Evolutionary conservation across 768 basidiomycete genomes (phyloP), one percentile per base, ranked within the genome.

Genomic region (Erythrobasidium yunnanense): DNA sequence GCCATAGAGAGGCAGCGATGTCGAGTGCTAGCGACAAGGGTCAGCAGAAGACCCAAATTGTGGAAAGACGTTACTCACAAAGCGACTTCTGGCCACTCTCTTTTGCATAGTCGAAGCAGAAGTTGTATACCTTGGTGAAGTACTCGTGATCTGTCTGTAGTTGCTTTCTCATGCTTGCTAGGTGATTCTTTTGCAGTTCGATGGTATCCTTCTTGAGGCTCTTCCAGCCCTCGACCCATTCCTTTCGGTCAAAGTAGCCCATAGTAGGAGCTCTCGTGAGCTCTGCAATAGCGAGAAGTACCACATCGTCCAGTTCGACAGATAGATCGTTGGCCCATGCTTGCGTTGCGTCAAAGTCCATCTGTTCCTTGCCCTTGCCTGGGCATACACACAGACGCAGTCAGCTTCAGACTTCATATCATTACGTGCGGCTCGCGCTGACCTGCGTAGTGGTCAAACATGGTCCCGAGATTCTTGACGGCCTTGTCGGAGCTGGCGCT

Each of bases 221-320:
- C 75, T 84, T 86, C 88, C 89, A 90, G 0, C 88, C 89, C 0
- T 87, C 86, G 34, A 83, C 71, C 88, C 88, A 92, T 0, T 83
- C 85, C 67, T 82, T 78, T 69, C 78, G 80, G 32, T 78, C 79
- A 85, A 88, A 93, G 65, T 81, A 79, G 1, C 87, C 88, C 55
- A 92, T 78, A 66, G 78, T 72, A 0, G 85, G 86, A 3, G 87
- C 87, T 73, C 86, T 85, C 25, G 90, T 81, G 71, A 90, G 87
- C 71, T 81, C 88, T 7, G 89, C 90, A 42, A 93, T 78, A 4
- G 86, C 83, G 46, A 92, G 81, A 55, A 92, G 78, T 6, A 89
- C 87, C 23, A 87, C 84, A 71, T 91, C 87, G 69, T 88, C 87
- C 0, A 85, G 86, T 70, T 87, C 78, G 17, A 87, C 83, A 0